These are phyloP conservation scores for Immersiporthe knoxdaviesiana DNA, from an alignment of 2,329 filamentous ascomycete species.

Conservation along the genomic window DNA sequence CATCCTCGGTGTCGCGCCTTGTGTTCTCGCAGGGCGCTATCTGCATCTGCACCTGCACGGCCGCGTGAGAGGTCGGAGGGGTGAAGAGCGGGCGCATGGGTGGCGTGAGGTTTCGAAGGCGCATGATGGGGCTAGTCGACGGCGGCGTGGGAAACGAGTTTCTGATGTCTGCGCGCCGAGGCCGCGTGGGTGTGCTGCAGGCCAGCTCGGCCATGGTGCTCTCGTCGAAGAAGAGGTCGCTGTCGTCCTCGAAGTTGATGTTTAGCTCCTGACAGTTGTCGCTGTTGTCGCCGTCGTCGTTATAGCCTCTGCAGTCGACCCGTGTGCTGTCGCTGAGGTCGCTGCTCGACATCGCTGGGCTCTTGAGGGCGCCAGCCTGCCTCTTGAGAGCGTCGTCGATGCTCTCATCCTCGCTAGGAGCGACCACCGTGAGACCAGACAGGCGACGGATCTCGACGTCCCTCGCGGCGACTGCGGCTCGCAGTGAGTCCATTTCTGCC, in stretches of 20 bases:
- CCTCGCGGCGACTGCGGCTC: constrained; percentile 50
- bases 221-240: constrained; percentile 51
- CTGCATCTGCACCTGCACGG: constrained; percentile 47
- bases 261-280: constrained; percentile 49
- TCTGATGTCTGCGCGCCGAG: constrained; percentile 35
- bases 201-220: constrained; percentile 53
- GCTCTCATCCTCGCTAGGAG: constrained; percentile 6
- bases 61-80: constrained; percentile 38
- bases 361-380: constrained; percentile 20
- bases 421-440: constrained; percentile 37
- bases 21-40: constrained; percentile 43
- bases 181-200: constrained; percentile 54
- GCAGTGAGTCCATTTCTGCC: constrained; percentile 54
- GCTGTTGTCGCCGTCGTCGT: constrained; percentile 38
- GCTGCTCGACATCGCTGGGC: constrained; percentile 18
- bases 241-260: constrained; percentile 40
- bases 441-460: constrained; percentile 59
- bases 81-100: constrained; percentile 37
- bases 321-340: constrained; percentile 37
- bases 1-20: constrained; percentile 37
- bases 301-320: constrained; percentile 49
- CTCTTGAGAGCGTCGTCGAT: constrained; percentile 24
- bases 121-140: constrained; percentile 52
- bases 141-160: constrained; percentile 60
- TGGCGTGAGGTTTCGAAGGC: constrained; percentile 41